Conservation (phyloP, 2,329 filamentous ascomycete genomes). For the Claviceps spartinae region DNA sequence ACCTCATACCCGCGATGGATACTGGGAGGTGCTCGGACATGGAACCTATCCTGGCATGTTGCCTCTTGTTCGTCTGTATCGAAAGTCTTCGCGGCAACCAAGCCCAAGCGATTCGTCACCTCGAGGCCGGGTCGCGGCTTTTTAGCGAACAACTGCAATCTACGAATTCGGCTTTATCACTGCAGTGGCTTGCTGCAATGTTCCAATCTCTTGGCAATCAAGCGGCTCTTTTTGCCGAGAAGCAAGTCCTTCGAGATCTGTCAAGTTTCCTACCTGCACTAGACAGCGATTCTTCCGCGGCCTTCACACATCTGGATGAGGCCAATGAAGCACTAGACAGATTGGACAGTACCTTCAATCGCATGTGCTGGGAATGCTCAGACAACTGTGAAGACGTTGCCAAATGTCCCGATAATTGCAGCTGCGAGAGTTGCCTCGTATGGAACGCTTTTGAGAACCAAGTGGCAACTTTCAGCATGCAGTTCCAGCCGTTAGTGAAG, state of each 20-base stretch:
- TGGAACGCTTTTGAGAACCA: not conserved
- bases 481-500: not conserved
- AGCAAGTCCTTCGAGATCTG: not conserved
- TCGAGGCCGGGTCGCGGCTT: constrained; percentile 1
- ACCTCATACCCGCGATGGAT: not conserved
- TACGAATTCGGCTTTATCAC: not conserved
- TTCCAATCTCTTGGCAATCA: constrained; percentile 3
- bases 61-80: constrained; percentile 1
- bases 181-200: constrained; percentile 3
- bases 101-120: constrained; percentile 2
- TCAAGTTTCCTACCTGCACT: not conserved
- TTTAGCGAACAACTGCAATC: not conserved
- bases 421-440: not conserved
- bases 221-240: constrained; percentile 1
- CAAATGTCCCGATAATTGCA: not conserved
- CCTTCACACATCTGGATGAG: not conserved
- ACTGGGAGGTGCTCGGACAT: not conserved
- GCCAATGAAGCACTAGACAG: constrained; percentile 1
- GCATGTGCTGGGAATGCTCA: not conserved
- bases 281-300: not conserved
- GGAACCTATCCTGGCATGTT: constrained; percentile 1
- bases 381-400: not conserved
- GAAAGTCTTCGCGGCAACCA: constrained; percentile 3
- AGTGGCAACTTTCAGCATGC: not conserved
- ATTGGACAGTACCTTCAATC: constrained; percentile 2